Percentiles rank a stretch among this genome's conserved stretches.
These are phyloP conservation scores for Colletotrichum cuscutae DNA, from an alignment of 2,329 filamentous ascomycete species.

Conservation along the genomic window DNA sequence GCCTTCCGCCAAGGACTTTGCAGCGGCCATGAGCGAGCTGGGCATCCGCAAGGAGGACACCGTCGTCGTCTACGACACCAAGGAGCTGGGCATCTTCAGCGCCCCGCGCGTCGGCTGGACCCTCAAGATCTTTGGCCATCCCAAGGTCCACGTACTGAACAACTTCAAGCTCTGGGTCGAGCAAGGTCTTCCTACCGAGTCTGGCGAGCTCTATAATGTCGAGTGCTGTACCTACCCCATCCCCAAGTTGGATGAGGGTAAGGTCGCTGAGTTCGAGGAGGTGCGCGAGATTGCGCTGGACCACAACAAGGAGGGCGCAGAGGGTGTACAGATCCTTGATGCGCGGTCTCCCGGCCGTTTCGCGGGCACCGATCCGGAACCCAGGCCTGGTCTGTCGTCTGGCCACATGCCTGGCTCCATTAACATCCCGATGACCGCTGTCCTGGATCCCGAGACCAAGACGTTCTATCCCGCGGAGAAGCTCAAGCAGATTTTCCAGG, in stretches of 20 bases:
- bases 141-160: slow-evolving; percentile 88
- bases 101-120: slow-evolving; percentile 96
- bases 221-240: slow-evolving; percentile 74
- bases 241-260: slow-evolving; percentile 67
- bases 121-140: slow-evolving; percentile 87
- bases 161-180: slow-evolving; percentile 97
- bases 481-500: slow-evolving; percentile 79
- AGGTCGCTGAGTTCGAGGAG: slow-evolving; percentile 84
- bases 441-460: slow-evolving; percentile 87
- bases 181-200: slow-evolving; percentile 82
- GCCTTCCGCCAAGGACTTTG: slow-evolving; percentile 82
- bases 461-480: slow-evolving; percentile 78
- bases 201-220: slow-evolving; percentile 76
- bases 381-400: slow-evolving; percentile 84
- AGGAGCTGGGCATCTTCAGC: slow-evolving; percentile 92
- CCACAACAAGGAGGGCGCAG: slow-evolving; percentile 82
- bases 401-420: slow-evolving; percentile 93
- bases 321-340: slow-evolving; percentile 89
- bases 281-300: slow-evolving; percentile 82
- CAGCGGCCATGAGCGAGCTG: slow-evolving; percentile 86
- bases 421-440: slow-evolving; percentile 80
- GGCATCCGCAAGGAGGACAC: slow-evolving; percentile 89
- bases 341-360: slow-evolving; percentile 84
- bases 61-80: slow-evolving; percentile 93
- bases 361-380: slow-evolving; percentile 85